A percentile compares a stretch with the other conserved stretches of the same genome.
Conservation (phyloP, 805 yeast species). For the Nakazawaea pomicola region DNA sequence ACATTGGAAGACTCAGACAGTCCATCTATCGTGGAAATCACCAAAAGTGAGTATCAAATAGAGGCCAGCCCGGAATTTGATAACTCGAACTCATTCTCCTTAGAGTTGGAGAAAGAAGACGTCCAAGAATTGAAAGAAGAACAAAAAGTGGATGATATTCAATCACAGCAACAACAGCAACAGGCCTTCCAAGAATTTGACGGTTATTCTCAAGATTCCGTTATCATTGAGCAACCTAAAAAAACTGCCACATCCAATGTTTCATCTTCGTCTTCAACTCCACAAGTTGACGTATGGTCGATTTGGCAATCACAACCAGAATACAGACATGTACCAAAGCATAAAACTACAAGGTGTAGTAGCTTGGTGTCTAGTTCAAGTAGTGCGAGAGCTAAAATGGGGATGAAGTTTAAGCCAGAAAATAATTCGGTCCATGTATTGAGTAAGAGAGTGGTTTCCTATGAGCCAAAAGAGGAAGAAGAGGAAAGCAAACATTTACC, state of each 20-base stretch:
- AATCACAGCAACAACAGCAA: neutral
- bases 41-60: slow-evolving; percentile 12
- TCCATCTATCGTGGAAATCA: slow-evolving; percentile 2
- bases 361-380: neutral
- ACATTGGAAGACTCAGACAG: slow-evolving; percentile 8
- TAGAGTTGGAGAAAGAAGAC: slow-evolving; percentile 35
- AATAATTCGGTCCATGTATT: slow-evolving; percentile 17
- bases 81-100: slow-evolving; percentile 34
- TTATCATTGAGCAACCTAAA: slow-evolving; percentile 1
- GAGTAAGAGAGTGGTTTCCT: slow-evolving; percentile 4
- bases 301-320: slow-evolving; percentile 30
- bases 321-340: slow-evolving; percentile 16
- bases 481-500: slow-evolving; percentile 34
- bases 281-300: slow-evolving; percentile 22
- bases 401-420: no score
- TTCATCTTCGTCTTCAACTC: slow-evolving; percentile 22
- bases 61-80: slow-evolving; percentile 35
- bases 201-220: neutral
- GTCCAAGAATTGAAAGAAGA: slow-evolving; percentile 14
- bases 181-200: no score
- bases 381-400: neutral
- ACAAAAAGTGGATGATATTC: no score
- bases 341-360: slow-evolving; percentile 3
- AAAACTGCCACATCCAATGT: slow-evolving; percentile 3
- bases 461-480: slow-evolving; percentile 5